phyloP scores from a whole-genome alignment of 441 rosid genomes.

The Populus trichocarpa region DNA sequence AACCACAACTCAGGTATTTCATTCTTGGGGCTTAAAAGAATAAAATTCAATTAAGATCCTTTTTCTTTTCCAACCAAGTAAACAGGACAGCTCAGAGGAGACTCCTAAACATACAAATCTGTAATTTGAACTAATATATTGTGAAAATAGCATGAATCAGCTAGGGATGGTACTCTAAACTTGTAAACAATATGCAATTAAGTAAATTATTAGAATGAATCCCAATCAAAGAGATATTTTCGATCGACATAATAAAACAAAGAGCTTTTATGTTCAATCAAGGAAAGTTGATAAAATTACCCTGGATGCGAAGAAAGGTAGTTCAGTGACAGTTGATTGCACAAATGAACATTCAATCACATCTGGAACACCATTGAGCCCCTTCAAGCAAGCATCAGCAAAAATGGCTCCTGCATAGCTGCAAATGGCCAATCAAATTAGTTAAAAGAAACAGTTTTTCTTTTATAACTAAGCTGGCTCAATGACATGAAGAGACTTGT shows the following conservation, averaged over 20 bases:
- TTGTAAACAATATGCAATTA: neutral
- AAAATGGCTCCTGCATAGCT: conserved; percentile 97
- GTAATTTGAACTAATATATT: neutral
- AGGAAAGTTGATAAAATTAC: conserved; percentile 29
- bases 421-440: conserved; percentile 10
- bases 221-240: neutral
- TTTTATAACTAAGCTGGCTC: too few relatives aligned
- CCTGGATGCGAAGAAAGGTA: conserved; percentile 97
- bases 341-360: conserved; percentile 85
- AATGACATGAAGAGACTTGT: too few relatives aligned
- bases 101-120: neutral
- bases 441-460: neutral
- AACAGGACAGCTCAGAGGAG: neutral
- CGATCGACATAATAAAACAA: neutral
- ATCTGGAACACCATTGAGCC: conserved; percentile 89
- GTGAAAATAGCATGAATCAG: neutral
- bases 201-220: neutral
- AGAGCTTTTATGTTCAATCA: neutral
- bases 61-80: too few relatives aligned
- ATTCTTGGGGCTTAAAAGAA: too few relatives aligned
- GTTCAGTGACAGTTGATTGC: conserved; percentile 75
- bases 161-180: neutral
- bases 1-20: too few relatives aligned
- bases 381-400: conserved; percentile 96
- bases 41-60: too few relatives aligned